Evolutionary conservation across 495 filamentous ascomycete species (phyloP).

Genomic region (Echria macrotheca): DNA sequence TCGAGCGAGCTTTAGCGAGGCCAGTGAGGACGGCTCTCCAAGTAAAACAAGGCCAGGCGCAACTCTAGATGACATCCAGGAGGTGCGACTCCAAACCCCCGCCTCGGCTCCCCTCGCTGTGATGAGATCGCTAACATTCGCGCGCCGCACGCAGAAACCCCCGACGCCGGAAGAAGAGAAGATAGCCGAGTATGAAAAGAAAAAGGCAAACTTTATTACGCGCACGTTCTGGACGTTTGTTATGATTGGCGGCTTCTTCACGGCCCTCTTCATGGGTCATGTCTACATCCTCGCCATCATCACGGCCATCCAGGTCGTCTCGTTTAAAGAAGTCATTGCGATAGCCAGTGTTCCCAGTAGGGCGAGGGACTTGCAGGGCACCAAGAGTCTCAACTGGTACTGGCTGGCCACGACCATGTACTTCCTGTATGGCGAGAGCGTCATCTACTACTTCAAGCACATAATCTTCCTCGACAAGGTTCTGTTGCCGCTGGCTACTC

Average conservation of each 20-base stretch:
- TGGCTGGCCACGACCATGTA: constrained; percentile 99
- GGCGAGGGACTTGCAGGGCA: constrained; percentile 85
- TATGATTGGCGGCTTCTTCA: constrained; percentile 94
- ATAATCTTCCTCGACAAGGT: constrained; percentile 93
- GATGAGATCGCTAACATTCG: constrained; percentile 15
- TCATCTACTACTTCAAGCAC: constrained; percentile 99
- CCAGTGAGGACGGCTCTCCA: constrained; percentile 61
- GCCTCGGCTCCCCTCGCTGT: too few species aligned
- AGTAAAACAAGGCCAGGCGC: constrained; percentile 38
- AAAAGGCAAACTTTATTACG: constrained; percentile 96
- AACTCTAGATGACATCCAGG: constrained; percentile 33
- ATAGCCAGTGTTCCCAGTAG: constrained; percentile 92
- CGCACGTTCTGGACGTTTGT: constrained; percentile 96
- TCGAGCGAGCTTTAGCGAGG: constrained; percentile 70
- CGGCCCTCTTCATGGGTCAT: constrained; percentile 85
- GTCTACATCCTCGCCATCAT: constrained; percentile 93
- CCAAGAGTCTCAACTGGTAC: constrained; percentile 97
- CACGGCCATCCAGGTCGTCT: constrained; percentile 89
- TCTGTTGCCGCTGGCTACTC: constrained; percentile 85
- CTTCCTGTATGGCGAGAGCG: constrained; percentile 96
- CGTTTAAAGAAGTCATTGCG: constrained; percentile 98
- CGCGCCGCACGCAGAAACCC: constrained; percentile 24
- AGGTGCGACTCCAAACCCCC: too few species aligned
- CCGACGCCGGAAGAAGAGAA: constrained; percentile 20
- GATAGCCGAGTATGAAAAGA: constrained; percentile 85